phyloP scores from a whole-genome alignment of 2,329 filamentous ascomycete species.

The Penicillium sp. region DNA sequence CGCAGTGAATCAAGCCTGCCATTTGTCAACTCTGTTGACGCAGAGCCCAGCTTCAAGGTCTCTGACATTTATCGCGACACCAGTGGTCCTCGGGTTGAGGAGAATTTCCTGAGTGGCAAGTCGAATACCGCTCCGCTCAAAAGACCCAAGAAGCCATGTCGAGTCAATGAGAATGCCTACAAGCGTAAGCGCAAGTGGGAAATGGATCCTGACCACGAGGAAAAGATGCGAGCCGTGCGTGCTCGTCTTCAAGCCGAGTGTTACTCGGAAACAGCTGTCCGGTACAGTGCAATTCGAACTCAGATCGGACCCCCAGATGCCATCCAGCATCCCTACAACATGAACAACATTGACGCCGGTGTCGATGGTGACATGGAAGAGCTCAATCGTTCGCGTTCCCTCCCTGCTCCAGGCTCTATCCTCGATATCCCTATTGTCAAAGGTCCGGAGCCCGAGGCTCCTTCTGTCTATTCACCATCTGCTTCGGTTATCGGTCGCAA shows the following conservation, averaged over 20 bases:
- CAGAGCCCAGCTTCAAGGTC: conserved; percentile 22
- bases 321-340: conserved; percentile 6
- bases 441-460: neutral
- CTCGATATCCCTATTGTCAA: neutral
- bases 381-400: neutral
- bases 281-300: neutral
- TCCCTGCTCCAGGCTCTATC: neutral
- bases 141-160: conserved; percentile 19
- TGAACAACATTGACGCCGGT: neutral
- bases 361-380: neutral
- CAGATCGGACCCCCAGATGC: conserved; percentile 1
- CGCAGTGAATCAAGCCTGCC: conserved; percentile 34
- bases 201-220: conserved; percentile 24
- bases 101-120: conserved; percentile 18
- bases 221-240: conserved; percentile 15
- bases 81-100: conserved; percentile 15
- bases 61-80: conserved; percentile 21
- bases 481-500: neutral
- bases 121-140: conserved; percentile 23
- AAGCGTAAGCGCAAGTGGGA: conserved; percentile 26
- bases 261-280: neutral
- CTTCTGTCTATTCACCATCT: neutral
- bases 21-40: conserved; percentile 33
- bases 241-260: conserved; percentile 5
- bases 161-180: conserved; percentile 18